These are phyloP conservation scores for Dalbergia oliveri DNA, from an alignment of 306 rosid genomes.

Conservation along the genomic window DNA sequence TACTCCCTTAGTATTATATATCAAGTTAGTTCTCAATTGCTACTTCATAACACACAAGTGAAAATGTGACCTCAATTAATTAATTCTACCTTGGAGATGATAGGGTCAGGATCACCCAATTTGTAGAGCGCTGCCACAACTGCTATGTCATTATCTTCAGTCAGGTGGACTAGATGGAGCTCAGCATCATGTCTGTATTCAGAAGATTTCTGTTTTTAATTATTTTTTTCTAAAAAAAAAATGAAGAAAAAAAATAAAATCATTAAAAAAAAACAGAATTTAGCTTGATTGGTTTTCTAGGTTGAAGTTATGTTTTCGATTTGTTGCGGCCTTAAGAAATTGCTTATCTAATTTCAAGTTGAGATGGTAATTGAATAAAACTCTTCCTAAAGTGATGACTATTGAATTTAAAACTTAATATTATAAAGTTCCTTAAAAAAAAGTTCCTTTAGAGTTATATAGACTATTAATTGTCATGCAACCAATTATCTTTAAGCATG, in stretches of 20 bases:
- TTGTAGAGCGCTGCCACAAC: conserved; percentile 68
- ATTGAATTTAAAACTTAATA: too few relatives aligned
- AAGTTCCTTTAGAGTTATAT: too few relatives aligned
- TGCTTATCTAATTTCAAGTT: too few relatives aligned
- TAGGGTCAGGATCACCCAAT: conserved; percentile 64
- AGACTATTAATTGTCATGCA: too few relatives aligned
- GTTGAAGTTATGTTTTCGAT: not conserved
- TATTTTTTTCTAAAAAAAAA: not conserved
- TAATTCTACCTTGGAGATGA: conserved; percentile 59
- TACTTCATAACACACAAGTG: not conserved
- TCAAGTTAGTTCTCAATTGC: not conserved
- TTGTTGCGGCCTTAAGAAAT: too few relatives aligned
- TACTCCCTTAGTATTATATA: too few relatives aligned
- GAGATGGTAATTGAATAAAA: too few relatives aligned
- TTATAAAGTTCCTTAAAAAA: too few relatives aligned
- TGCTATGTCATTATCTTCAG: conserved; percentile 56
- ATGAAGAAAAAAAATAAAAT: not conserved
- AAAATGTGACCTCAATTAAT: not conserved
- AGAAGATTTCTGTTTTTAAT: not conserved
- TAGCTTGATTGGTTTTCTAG: not conserved
- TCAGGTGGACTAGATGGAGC: conserved; percentile 76
- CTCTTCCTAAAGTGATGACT: too few relatives aligned
- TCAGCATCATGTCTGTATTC: conserved; percentile 62
- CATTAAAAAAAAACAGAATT: not conserved
- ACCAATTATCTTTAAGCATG: too few relatives aligned